phyloP scores from a whole-genome alignment of 2,329 filamentous ascomycete genomes.

The Neophaeococcomyces mojaviensis region DNA sequence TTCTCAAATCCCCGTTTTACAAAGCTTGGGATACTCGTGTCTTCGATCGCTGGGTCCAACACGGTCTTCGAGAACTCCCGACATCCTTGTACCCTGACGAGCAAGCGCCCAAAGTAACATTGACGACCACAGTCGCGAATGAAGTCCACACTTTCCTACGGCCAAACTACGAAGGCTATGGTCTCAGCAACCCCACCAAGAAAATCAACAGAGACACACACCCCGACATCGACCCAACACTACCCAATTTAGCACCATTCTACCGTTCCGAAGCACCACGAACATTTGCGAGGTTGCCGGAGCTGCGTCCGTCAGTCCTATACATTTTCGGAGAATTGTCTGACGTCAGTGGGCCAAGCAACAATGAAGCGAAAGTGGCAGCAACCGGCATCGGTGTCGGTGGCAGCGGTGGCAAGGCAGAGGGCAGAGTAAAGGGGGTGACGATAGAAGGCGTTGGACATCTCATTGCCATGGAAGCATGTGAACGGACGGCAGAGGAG shows the following conservation, averaged over 20 bases:
- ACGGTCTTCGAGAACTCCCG: slow-evolving; percentile 67
- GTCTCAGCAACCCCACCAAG: slow-evolving; percentile 22
- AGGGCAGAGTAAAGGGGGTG: slow-evolving; percentile 26
- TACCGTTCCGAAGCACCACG: slow-evolving; percentile 36
- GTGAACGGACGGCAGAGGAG: slow-evolving; percentile 21
- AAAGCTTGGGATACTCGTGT: slow-evolving; percentile 74
- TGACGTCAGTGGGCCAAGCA: slow-evolving; percentile 32
- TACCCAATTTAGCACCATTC: slow-evolving; percentile 31
- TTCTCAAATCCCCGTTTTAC: slow-evolving; percentile 69
- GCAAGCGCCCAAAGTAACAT: slow-evolving; percentile 56
- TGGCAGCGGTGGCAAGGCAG: slow-evolving; percentile 48
- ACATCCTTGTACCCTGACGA: slow-evolving; percentile 47
- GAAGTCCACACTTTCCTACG: slow-evolving; percentile 57
- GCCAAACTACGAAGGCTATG: slow-evolving; percentile 54
- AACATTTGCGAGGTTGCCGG: slow-evolving; percentile 34
- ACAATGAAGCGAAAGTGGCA: slow-evolving; percentile 34
- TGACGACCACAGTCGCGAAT: slow-evolving; percentile 75
- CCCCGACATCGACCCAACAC: slow-evolving; percentile 37
- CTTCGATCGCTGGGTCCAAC: slow-evolving; percentile 62
- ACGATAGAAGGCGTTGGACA: slow-evolving; percentile 22
- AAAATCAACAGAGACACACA: slow-evolving; percentile 36
- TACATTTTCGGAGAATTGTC: slow-evolving; percentile 40
- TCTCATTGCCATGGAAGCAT: slow-evolving; percentile 25
- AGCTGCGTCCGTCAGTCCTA: slow-evolving; percentile 39
- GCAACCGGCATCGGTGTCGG: slow-evolving; percentile 34